Percentiles rank a stretch among this genome's conserved stretches.
Conservation (phyloP, 768 basidiomycete species). For the Coprinopsis marcescibilis region DNA sequence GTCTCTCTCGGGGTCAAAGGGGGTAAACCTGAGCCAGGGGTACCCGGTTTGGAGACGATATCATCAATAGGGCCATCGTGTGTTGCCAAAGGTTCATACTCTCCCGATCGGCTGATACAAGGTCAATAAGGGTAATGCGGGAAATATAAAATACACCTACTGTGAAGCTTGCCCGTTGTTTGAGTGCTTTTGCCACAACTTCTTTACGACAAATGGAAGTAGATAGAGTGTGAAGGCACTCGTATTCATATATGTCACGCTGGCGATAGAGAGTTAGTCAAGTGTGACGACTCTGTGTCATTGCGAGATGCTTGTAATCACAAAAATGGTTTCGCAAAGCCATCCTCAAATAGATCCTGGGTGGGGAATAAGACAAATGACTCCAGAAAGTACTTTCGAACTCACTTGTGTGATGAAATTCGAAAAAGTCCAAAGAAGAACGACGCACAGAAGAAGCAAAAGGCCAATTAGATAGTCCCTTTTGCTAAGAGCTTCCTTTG, state of each 20-base stretch:
- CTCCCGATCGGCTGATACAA: slow-evolving; percentile 12
- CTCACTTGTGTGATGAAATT: slow-evolving; percentile 83
- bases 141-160: background rate
- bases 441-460: slow-evolving; percentile 64
- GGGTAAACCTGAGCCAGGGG: slow-evolving; percentile 11
- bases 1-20: slow-evolving; percentile 53
- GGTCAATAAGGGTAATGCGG: background rate
- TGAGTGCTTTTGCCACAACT: slow-evolving; percentile 12
- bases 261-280: slow-evolving; percentile 7
- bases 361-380: background rate
- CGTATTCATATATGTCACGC: slow-evolving; percentile 76
- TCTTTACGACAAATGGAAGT: slow-evolving; percentile 24
- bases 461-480: slow-evolving; percentile 53
- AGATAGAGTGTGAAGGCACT: slow-evolving; percentile 61
- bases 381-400: background rate
- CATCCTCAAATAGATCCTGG: slow-evolving; percentile 48
- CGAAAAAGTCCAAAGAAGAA: slow-evolving; percentile 82
- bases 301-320: slow-evolving; percentile 17
- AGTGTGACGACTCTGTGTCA: background rate
- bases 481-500: slow-evolving; percentile 15
- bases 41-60: background rate
- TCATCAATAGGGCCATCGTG: slow-evolving; percentile 7
- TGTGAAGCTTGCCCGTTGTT: background rate
- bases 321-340: slow-evolving; percentile 91
- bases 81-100: slow-evolving; percentile 22